phyloP scores from a whole-genome alignment of 2,329 filamentous ascomycete genomes.

The Trichoderma semiorbis region DNA sequence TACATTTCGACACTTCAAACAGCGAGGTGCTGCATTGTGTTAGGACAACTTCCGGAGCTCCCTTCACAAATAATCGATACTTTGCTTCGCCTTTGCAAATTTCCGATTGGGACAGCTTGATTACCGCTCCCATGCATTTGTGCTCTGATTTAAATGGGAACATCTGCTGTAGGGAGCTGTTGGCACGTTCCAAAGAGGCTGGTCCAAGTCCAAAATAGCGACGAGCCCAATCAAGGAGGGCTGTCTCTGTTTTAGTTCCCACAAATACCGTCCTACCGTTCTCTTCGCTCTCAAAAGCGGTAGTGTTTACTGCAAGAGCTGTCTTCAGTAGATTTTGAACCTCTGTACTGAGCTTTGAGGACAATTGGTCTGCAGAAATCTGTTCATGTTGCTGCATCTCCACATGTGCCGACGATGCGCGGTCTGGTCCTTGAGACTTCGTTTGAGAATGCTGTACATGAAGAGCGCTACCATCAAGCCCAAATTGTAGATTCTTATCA shows the following conservation, averaged over 20 bases:
- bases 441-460: neutral
- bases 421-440: neutral
- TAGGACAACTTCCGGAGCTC: constrained; percentile 53
- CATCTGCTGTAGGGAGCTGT: constrained; percentile 43
- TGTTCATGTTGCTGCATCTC: neutral
- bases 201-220: constrained; percentile 47
- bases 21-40: constrained; percentile 32
- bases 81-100: constrained; percentile 24
- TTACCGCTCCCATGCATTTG: constrained; percentile 54
- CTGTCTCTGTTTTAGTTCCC: constrained; percentile 54
- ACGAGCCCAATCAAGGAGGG: constrained; percentile 46
- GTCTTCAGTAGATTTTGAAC: constrained; percentile 38
- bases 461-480: neutral
- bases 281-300: constrained; percentile 50
- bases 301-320: constrained; percentile 53
- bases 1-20: neutral
- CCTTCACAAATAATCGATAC: constrained; percentile 52
- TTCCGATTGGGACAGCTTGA: constrained; percentile 35
- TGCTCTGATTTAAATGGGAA: constrained; percentile 51
- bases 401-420: neutral
- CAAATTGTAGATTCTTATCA: neutral
- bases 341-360: constrained; percentile 20
- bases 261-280: constrained; percentile 42
- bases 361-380: neutral
- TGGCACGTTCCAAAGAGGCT: constrained; percentile 42